Conservation (phyloP, 2,329 filamentous ascomycete species). For the Colletotrichum filicis region DNA sequence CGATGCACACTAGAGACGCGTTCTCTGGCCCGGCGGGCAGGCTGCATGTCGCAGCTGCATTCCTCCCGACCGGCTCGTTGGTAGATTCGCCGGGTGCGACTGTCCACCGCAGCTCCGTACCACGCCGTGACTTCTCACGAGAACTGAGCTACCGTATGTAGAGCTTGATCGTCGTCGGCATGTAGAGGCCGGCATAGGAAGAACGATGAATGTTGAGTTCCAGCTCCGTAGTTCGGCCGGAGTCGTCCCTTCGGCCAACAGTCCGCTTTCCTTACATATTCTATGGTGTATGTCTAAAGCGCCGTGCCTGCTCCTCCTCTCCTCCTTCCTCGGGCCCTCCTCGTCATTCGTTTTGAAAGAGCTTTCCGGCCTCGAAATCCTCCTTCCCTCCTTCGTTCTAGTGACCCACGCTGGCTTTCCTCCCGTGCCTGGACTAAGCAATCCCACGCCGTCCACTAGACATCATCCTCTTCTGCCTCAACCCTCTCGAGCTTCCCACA, state of each 20-base stretch:
- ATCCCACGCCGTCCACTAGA: conserved; percentile 1
- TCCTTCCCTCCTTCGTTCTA: conserved; percentile 34
- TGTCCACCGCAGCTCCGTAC: conserved; percentile 32
- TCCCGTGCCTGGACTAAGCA: conserved; percentile 30
- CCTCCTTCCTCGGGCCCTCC: neutral
- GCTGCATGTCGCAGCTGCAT: conserved; percentile 26
- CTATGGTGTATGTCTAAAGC: neutral
- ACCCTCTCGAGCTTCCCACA: conserved; percentile 10
- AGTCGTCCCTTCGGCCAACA: conserved; percentile 9
- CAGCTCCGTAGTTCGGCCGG: conserved; percentile 15
- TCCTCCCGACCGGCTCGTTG: conserved; percentile 28
- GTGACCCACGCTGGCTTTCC: conserved; percentile 20
- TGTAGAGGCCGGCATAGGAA: conserved; percentile 7
- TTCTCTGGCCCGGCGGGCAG: conserved; percentile 14
- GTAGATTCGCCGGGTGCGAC: conserved; percentile 34
- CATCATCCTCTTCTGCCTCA: conserved; percentile 29
- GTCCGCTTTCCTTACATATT: conserved; percentile 2
- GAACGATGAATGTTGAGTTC: conserved; percentile 11
- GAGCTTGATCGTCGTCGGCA: conserved; percentile 21
- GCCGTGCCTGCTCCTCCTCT: neutral
- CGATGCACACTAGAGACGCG: conserved; percentile 6
- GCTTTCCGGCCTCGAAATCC: conserved; percentile 6
- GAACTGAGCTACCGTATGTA: conserved; percentile 1
- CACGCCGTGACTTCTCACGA: conserved; percentile 23
- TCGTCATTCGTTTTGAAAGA: conserved; percentile 24